A percentile compares a stretch with the other conserved stretches of the same genome.
Conservation (phyloP, 805 yeast species). For the Ogataea glucozyma region DNA sequence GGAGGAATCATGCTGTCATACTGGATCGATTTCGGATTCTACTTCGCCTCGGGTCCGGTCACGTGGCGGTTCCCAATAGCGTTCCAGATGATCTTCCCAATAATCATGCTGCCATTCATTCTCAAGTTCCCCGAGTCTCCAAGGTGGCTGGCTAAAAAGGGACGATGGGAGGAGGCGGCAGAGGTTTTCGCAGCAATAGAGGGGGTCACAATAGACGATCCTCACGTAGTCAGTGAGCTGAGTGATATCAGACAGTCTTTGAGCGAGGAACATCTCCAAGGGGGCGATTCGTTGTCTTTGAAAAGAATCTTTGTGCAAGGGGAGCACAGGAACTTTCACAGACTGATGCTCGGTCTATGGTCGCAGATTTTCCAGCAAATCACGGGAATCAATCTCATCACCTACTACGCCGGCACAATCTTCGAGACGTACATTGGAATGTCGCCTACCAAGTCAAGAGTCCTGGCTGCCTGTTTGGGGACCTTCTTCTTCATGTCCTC, state of each 20-base stretch:
- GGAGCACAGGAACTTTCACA: constrained; percentile 46
- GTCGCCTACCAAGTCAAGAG: constrained; percentile 40
- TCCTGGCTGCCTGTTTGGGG: constrained; percentile 29
- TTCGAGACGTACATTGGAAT: constrained; percentile 48
- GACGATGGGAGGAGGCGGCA: constrained; percentile 44
- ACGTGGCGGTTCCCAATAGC: constrained; percentile 40
- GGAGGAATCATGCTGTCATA: constrained; percentile 34
- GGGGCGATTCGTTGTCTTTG: constrained; percentile 29
- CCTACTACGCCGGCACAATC: constrained; percentile 58
- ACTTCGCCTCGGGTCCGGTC: constrained; percentile 29
- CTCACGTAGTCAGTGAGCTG: constrained; percentile 15
- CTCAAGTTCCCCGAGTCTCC: constrained; percentile 43
- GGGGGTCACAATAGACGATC: constrained; percentile 27
- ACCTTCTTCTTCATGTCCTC: constrained; percentile 31
- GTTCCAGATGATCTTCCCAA: constrained; percentile 32
- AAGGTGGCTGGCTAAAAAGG: constrained; percentile 43
- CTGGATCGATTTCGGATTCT: constrained; percentile 40
- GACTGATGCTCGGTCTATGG: constrained; percentile 44
- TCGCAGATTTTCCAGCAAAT: constrained; percentile 50
- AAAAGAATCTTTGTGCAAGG: constrained; percentile 39
- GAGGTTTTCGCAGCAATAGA: constrained; percentile 43
- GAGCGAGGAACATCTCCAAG: constrained; percentile 18
- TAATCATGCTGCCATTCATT: constrained; percentile 18
- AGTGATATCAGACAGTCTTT: constrained; percentile 20
- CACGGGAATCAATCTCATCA: constrained; percentile 56